phyloP scores from a whole-genome alignment of 2,329 filamentous ascomycete genomes.

The Leptodontidium sp. region DNA sequence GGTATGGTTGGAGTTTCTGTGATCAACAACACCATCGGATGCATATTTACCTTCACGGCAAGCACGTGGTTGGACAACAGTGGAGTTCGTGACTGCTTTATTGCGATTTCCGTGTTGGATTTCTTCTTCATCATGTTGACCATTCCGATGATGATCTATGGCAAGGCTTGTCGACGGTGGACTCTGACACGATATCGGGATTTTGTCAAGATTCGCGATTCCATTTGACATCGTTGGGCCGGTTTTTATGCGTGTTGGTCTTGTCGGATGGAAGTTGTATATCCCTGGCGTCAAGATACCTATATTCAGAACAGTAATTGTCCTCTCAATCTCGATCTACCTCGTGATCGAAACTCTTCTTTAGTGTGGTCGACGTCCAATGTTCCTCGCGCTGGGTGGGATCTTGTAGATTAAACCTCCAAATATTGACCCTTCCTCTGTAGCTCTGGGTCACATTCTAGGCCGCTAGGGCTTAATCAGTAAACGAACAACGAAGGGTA shows the following conservation, averaged over 20 bases:
- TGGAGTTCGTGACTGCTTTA: conserved; percentile 57
- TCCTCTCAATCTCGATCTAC: background rate
- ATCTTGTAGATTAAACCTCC: too few species aligned
- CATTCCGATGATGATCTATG: conserved; percentile 62
- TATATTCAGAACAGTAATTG: background rate
- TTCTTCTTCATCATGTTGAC: conserved; percentile 60
- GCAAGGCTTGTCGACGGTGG: conserved; percentile 58
- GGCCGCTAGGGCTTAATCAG: too few species aligned
- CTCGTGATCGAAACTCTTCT: background rate
- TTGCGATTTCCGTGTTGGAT: conserved; percentile 59
- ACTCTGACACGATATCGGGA: conserved; percentile 56
- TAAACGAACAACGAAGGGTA: too few species aligned
- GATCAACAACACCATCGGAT: conserved; percentile 63
- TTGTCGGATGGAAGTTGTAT: background rate
- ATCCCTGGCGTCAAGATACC: conserved; percentile 1
- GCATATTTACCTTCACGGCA: conserved; percentile 61
- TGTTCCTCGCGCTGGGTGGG: too few species aligned
- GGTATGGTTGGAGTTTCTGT: conserved; percentile 66
- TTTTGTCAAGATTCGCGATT: conserved; percentile 58
- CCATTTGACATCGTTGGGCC: conserved; percentile 28
- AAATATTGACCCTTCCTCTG: too few species aligned
- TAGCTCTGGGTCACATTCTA: too few species aligned
- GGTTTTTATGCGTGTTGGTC: background rate
- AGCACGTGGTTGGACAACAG: conserved; percentile 58
- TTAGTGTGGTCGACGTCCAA: too few species aligned